Conservation (phyloP, 148 eudicot species). For the Rhododendron kiyosumense region DNA sequence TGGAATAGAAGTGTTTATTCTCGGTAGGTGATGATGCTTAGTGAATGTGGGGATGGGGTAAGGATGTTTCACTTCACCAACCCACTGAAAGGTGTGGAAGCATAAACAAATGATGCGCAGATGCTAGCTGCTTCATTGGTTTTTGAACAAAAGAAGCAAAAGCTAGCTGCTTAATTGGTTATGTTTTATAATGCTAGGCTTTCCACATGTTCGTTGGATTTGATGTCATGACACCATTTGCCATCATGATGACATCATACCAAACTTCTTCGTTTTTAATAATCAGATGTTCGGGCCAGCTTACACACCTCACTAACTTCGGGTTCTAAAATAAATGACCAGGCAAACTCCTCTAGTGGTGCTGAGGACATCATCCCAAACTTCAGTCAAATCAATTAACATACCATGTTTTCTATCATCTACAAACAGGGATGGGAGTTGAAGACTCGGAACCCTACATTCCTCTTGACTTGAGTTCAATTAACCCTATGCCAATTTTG, state of each 20-base stretch:
- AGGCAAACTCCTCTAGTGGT: too few species aligned
- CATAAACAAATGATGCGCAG: constrained; percentile 2
- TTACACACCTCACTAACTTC: neutral
- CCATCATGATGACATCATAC: neutral
- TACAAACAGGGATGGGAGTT: neutral
- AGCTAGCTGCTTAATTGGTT: neutral
- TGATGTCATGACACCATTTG: neutral
- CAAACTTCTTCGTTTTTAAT: neutral
- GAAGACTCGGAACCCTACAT: too few species aligned
- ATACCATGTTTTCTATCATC: neutral
- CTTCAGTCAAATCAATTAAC: neutral
- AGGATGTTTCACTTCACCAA: neutral
- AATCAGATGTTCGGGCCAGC: too few species aligned
- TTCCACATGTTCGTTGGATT: neutral
- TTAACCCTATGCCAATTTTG: neutral
- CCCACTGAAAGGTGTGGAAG: constrained; percentile 9
- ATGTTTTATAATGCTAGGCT: neutral
- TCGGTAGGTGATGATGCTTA: neutral
- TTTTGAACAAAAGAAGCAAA: too few species aligned
- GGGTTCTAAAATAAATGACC: too few species aligned
- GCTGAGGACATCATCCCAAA: neutral
- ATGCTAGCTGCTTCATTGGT: neutral
- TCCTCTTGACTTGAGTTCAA: too few species aligned
- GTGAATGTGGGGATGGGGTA: neutral
- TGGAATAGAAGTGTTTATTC: too few species aligned